phyloP scores from a whole-genome alignment of 2,329 filamentous ascomycete genomes.

The Xylariomycetidae sp. region DNA sequence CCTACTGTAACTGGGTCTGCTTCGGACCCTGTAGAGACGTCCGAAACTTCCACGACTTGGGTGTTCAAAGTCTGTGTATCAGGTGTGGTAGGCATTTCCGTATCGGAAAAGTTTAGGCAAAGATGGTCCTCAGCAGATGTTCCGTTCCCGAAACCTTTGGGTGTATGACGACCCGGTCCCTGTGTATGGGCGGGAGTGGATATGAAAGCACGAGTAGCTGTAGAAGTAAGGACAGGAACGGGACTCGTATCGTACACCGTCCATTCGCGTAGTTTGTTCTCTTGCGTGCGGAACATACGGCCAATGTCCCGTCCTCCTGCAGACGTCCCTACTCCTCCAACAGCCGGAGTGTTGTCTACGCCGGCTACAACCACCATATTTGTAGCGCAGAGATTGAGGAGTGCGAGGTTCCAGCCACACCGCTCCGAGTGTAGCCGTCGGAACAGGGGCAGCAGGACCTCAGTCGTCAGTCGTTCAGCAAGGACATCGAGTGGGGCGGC shows the following conservation, averaged over 20 bases:
- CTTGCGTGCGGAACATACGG: slow-evolving; percentile 74
- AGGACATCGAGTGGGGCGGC: slow-evolving; percentile 39
- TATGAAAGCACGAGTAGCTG: no score
- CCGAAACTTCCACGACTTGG: neutral
- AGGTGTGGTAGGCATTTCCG: neutral
- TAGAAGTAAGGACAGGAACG: neutral
- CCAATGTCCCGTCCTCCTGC: slow-evolving; percentile 70
- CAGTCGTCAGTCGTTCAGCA: slow-evolving; percentile 62
- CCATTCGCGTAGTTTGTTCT: slow-evolving; percentile 62
- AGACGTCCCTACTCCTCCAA: slow-evolving; percentile 10
- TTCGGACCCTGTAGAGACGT: neutral
- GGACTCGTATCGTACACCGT: slow-evolving; percentile 40
- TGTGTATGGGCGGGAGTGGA: neutral
- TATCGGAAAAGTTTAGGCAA: neutral
- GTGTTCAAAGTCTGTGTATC: neutral
- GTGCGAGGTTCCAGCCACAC: slow-evolving; percentile 69
- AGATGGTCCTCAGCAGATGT: neutral
- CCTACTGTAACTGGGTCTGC: neutral
- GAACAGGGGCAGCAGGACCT: slow-evolving; percentile 66
- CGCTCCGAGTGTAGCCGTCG: slow-evolving; percentile 57
- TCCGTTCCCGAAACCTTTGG: neutral
- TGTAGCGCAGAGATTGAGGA: slow-evolving; percentile 81
- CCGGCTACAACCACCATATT: slow-evolving; percentile 63
- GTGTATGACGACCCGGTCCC: neutral
- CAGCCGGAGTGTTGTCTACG: slow-evolving; percentile 31